Evolutionary conservation across 805 yeast genomes (phyloP).

Genomic region (Lipomyces anomalus): DNA sequence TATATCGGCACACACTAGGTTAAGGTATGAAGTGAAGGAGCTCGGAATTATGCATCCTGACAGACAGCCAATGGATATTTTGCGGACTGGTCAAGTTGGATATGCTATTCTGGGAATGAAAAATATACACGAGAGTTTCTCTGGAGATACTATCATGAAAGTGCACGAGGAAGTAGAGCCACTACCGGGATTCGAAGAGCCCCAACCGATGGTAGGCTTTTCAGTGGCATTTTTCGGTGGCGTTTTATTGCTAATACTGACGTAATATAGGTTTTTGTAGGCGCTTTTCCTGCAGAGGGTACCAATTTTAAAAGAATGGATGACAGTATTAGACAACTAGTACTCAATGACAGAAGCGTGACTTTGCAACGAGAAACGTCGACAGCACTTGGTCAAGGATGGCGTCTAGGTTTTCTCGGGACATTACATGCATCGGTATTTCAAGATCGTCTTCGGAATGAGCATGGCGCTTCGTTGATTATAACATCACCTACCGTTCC

Average conservation of each 20-base stretch:
- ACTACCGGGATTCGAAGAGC: constrained; percentile 91
- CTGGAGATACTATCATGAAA: constrained; percentile 84
- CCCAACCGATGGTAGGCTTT: constrained; percentile 81
- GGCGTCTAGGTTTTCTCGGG: constrained; percentile 94
- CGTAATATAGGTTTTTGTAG: too few species aligned
- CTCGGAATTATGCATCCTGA: constrained; percentile 96
- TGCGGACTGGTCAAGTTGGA: constrained; percentile 90
- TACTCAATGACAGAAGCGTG: constrained; percentile 87
- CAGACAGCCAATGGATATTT: constrained; percentile 52
- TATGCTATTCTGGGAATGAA: constrained; percentile 94
- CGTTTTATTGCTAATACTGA: too few species aligned
- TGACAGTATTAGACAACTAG: constrained; percentile 82
- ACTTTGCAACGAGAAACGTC: constrained; percentile 86
- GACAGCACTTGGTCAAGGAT: constrained; percentile 91
- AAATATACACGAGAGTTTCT: constrained; percentile 73
- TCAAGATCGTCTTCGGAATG: constrained; percentile 84
- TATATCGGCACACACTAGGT: constrained; percentile 67
- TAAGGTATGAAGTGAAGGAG: constrained; percentile 80
- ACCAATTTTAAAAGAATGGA: constrained; percentile 82
- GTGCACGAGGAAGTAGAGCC: constrained; percentile 54
- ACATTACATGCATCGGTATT: constrained; percentile 93
- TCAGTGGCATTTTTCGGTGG: not conserved
- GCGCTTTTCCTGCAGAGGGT: constrained; percentile 96
- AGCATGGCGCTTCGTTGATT: constrained; percentile 86
- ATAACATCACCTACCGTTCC: constrained; percentile 97